Percentiles rank a stretch among this genome's conserved stretches.
phyloP scores from a whole-genome alignment of 345 rosid species.

The Cardamine chenopodiifolia region DNA sequence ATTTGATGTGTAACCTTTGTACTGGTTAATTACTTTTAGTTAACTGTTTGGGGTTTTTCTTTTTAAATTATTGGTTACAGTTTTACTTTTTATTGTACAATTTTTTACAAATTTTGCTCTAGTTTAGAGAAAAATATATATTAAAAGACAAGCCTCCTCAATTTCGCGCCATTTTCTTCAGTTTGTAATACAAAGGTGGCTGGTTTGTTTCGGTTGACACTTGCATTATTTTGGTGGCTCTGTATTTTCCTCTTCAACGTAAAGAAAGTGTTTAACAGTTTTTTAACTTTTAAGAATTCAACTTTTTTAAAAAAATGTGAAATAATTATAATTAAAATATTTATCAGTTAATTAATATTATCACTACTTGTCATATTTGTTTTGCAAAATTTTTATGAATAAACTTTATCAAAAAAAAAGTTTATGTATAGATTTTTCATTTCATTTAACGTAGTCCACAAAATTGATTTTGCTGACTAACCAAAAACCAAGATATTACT shows the following conservation, averaged over 20 bases:
- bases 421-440: neutral
- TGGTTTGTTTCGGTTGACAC: constrained; percentile 30
- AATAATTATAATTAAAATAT: neutral
- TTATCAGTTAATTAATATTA: neutral
- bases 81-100: neutral
- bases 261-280: neutral
- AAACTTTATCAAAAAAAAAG: neutral
- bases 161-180: constrained; percentile 16
- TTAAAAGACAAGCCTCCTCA: constrained; percentile 32
- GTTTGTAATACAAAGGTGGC: neutral
- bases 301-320: neutral
- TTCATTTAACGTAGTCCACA: constrained; percentile 1
- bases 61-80: neutral
- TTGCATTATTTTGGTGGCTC: constrained; percentile 36
- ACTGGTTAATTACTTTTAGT: too few relatives aligned
- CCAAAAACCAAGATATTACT: constrained; percentile 14
- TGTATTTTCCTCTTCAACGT: constrained; percentile 21
- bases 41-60: too few relatives aligned
- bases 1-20: constrained; percentile 7
- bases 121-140: neutral
- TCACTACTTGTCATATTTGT: neutral
- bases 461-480: constrained; percentile 17
- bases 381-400: neutral
- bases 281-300: neutral
- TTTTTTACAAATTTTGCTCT: neutral